A percentile compares a stretch with the other conserved stretches of the same genome.
Evolutionary conservation across 805 yeast species (phyloP).

Genomic region (Wickerhamiella vanderwaltii): DNA sequence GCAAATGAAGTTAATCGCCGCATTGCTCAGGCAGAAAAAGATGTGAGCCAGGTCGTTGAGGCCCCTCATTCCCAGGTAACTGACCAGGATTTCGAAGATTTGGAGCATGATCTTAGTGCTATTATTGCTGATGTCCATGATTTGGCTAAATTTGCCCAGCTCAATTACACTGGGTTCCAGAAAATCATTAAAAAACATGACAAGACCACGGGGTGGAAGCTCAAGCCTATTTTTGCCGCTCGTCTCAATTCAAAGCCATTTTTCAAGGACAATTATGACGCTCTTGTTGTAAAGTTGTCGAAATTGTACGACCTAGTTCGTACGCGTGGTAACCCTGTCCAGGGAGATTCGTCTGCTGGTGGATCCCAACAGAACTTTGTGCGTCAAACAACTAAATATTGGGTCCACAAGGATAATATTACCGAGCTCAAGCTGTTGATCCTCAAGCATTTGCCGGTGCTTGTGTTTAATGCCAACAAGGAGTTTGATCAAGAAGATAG

Average conservation of each 20-base stretch:
- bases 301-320: conserved; percentile 83
- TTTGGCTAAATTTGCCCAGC: conserved; percentile 80
- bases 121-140: conserved; percentile 96
- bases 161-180: conserved; percentile 94
- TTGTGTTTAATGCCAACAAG: conserved; percentile 91
- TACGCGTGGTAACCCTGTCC: conserved; percentile 89
- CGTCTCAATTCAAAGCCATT: conserved; percentile 89
- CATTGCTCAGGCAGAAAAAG: conserved; percentile 66
- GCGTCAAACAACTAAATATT: conserved; percentile 95
- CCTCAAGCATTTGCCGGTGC: conserved; percentile 88
- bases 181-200: conserved; percentile 95
- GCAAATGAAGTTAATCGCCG: conserved; percentile 75
- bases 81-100: conserved; percentile 57
- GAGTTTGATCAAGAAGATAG: conserved; percentile 91
- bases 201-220: conserved; percentile 64
- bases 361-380: conserved; percentile 96
- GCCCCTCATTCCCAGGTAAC: conserved; percentile 31
- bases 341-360: conserved; percentile 96
- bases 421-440: conserved; percentile 89
- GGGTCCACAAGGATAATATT: conserved; percentile 98
- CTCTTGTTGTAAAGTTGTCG: conserved; percentile 76
- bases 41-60: conserved; percentile 52
- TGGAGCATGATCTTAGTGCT: conserved; percentile 68
- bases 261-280: conserved; percentile 89
- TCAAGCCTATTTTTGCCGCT: conserved; percentile 87